Base-by-base conservation (phyloP, 2,329 filamentous ascomycete species). In the Aspergillus ochraceoroseus region DNA sequence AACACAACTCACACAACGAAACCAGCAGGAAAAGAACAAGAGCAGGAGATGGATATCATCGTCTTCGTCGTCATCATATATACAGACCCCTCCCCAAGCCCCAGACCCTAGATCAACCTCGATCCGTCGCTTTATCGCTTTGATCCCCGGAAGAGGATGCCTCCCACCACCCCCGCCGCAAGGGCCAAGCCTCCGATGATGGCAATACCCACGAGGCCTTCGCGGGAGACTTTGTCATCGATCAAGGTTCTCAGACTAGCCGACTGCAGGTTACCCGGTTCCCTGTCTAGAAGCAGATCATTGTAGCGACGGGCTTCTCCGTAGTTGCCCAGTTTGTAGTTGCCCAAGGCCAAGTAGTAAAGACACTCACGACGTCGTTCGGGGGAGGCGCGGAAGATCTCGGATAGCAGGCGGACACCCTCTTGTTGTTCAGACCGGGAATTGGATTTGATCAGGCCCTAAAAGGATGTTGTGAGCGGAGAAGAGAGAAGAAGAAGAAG, bases 241-340 rank as follows among this genome's bases (percentile, higher is more conserved):
- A 98, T 94, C 63, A 96, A 71, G 31, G 82, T 76, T 57, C 85
- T 81, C 66, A 98, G 70, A 66, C 94, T 94, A 41, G 81, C 76
- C 17, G 90, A 88, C 69, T 98, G 92, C 58, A 95, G 68, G 66
- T 96, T 98, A 32, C 78, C 80, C 6, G 88, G 87, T 70, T 98
- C 92, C 63, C 90, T 83, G 48, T 95, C 87, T 38, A 96, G 70
- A 47, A 98, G 73, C 34, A 90, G 75, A 60, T 96, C 90, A 66
- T 98, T 98, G 70, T 96, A 96, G 61, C 87, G 78, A 58, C 90
- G 77, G 45, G 90, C 90, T 63, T 98, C 92, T 46, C 83, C 88
- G 66, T 95, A 98, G 75, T 95, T 96, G 47, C 89, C 90, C 32
- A 98, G 80, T 73, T 96, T 96, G 78, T 90, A 96, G 74, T 96